Evolutionary conservation across 768 basidiomycete genomes (phyloP).

Genomic region (Royoungia palumana): DNA sequence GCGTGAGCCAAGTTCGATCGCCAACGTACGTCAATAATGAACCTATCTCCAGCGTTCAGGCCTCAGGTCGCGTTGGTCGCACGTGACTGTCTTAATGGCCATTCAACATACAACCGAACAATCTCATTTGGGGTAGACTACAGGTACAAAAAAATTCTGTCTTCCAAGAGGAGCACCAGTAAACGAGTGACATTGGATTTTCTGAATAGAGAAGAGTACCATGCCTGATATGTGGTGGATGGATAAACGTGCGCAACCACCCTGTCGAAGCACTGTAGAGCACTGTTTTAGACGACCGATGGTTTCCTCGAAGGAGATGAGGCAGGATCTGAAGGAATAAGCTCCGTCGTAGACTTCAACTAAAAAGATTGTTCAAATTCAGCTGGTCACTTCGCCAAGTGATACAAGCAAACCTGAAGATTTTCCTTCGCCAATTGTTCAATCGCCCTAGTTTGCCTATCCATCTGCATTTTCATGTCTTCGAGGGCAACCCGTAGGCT

Average conservation of each 20-base stretch:
- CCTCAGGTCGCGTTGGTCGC: slow-evolving; percentile 29
- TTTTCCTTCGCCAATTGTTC: slow-evolving; percentile 46
- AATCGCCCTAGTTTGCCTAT: slow-evolving; percentile 45
- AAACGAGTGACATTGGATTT: not conserved
- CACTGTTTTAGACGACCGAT: slow-evolving; percentile 3
- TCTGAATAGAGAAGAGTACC: not conserved
- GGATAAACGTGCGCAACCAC: not conserved
- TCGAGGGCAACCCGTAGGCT: slow-evolving; percentile 36
- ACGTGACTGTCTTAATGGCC: slow-evolving; percentile 23
- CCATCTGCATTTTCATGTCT: slow-evolving; percentile 48
- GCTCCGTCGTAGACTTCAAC: slow-evolving; percentile 18
- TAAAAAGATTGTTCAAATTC: not conserved
- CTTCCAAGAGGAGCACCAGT: not conserved
- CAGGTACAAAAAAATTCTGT: slow-evolving; percentile 11
- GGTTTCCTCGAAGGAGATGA: slow-evolving; percentile 17
- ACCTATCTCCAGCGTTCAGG: slow-evolving; percentile 20
- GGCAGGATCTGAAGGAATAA: slow-evolving; percentile 10
- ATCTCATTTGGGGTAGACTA: not conserved
- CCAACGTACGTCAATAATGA: not conserved
- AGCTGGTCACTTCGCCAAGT: slow-evolving; percentile 2
- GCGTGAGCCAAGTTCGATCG: slow-evolving; percentile 13
- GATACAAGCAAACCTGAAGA: slow-evolving; percentile 35
- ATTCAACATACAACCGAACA: not conserved
- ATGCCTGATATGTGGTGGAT: not conserved
- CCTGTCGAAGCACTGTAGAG: not conserved